Percentiles rank a stretch among this genome's conserved stretches.
phyloP scores from a whole-genome alignment of 192 early-diverging fungal species.

The Mortierella antarctica region DNA sequence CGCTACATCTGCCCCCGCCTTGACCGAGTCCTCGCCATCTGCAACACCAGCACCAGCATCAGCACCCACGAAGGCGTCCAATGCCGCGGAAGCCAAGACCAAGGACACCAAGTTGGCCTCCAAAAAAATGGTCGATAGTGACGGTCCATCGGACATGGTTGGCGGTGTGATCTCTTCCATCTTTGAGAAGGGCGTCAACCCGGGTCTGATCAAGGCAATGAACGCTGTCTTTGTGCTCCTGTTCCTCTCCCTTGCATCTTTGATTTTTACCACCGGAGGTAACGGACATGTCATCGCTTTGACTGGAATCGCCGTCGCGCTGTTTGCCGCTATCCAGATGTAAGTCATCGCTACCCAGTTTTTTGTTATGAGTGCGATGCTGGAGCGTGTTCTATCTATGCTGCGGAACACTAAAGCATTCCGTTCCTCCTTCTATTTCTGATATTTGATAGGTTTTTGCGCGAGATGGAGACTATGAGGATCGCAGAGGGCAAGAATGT shows the following conservation, averaged over 20 bases:
- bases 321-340: constrained; percentile 40
- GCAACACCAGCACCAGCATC: neutral
- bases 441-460: constrained; percentile 34
- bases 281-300: constrained; percentile 42
- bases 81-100: neutral
- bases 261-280: constrained; percentile 44
- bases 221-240: constrained; percentile 38
- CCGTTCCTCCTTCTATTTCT: neutral
- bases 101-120: neutral
- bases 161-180: constrained; percentile 36
- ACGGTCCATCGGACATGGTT: constrained; percentile 37
- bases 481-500: constrained; percentile 38
- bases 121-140: constrained; percentile 27
- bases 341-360: neutral
- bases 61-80: neutral
- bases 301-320: constrained; percentile 41
- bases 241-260: constrained; percentile 42
- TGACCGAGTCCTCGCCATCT: neutral
- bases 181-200: constrained; percentile 51
- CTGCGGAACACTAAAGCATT: neutral
- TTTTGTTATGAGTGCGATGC: neutral
- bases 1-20: neutral
- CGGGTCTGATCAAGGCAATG: constrained; percentile 44
- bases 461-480: constrained; percentile 52
- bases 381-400: neutral